phyloP scores from a whole-genome alignment of 108 stramenopile genomes.

The Skeletonema grethae region DNA sequence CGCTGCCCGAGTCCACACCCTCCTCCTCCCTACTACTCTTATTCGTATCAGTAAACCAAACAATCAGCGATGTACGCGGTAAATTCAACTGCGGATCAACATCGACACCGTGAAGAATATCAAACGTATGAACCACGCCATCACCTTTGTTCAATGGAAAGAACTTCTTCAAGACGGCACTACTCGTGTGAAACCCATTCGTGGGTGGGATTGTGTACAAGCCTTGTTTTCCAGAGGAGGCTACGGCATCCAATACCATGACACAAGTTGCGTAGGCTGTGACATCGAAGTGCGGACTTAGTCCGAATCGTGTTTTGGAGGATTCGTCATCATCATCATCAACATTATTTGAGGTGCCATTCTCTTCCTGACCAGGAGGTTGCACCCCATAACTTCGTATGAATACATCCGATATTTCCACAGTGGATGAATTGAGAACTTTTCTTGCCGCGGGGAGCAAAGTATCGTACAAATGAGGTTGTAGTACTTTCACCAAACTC shows the following conservation, averaged over 20 bases:
- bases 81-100: conserved; percentile 55
- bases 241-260: conserved; percentile 66
- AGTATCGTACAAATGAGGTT: conserved; percentile 53
- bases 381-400: conserved; percentile 66
- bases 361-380: not conserved
- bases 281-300: conserved; percentile 76
- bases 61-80: conserved; percentile 69
- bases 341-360: conserved; percentile 2
- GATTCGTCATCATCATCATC: not conserved
- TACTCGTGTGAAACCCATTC: conserved; percentile 26
- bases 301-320: conserved; percentile 41
- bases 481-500: conserved; percentile 45
- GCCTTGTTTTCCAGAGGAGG: conserved; percentile 63
- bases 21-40: not conserved
- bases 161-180: conserved; percentile 60
- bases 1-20: not conserved
- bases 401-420: conserved; percentile 72
- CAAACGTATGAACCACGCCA: conserved; percentile 73
- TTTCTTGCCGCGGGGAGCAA: conserved; percentile 50
- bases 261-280: conserved; percentile 68
- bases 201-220: conserved; percentile 52
- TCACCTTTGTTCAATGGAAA: conserved; percentile 65
- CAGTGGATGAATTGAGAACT: conserved; percentile 29
- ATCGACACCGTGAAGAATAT: conserved; percentile 79
- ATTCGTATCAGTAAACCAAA: conserved; percentile 59